A percentile compares a stretch with the other conserved stretches of the same genome.
These are phyloP conservation scores for Vitis hybrid DNA, from an alignment of 177 flowering plant species.

Conservation along the genomic window DNA sequence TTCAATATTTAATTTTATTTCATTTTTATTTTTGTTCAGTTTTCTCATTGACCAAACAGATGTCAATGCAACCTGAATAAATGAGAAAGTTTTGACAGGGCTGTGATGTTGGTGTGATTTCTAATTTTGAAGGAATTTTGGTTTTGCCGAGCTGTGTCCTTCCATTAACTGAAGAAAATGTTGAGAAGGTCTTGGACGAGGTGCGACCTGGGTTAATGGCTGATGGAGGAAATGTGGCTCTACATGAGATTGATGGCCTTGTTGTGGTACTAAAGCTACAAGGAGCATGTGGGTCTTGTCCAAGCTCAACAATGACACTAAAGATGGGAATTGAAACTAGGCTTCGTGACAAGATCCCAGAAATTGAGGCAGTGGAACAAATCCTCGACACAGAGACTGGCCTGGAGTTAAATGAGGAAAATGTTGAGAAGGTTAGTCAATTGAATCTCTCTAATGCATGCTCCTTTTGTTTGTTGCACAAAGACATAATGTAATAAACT, in stretches of 20 bases:
- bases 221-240: conserved; percentile 91
- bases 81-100: background rate
- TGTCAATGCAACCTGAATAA: background rate
- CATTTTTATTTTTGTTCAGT: conserved; percentile 5
- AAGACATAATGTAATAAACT: no score
- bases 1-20: background rate
- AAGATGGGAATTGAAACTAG: conserved; percentile 86
- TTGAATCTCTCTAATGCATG: no score
- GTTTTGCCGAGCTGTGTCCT: conserved; percentile 56
- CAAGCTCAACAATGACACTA: conserved; percentile 90
- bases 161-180: conserved; percentile 87
- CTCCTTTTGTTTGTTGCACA: no score
- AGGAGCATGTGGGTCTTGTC: conserved; percentile 98
- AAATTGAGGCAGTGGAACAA: conserved; percentile 81
- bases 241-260: conserved; percentile 95
- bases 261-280: conserved; percentile 89
- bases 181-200: conserved; percentile 82
- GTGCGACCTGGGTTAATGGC: conserved; percentile 90
- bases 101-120: conserved; percentile 8
- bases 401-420: conserved; percentile 82
- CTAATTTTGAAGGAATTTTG: conserved; percentile 37
- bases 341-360: conserved; percentile 84
- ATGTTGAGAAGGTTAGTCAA: conserved; percentile 72
- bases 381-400: conserved; percentile 86
- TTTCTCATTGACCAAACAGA: background rate